Evolutionary conservation across 140 eudicot genomes (phyloP), one percentile per base, ranked within the genome.

Genomic region (Flaveria floridana): DNA sequence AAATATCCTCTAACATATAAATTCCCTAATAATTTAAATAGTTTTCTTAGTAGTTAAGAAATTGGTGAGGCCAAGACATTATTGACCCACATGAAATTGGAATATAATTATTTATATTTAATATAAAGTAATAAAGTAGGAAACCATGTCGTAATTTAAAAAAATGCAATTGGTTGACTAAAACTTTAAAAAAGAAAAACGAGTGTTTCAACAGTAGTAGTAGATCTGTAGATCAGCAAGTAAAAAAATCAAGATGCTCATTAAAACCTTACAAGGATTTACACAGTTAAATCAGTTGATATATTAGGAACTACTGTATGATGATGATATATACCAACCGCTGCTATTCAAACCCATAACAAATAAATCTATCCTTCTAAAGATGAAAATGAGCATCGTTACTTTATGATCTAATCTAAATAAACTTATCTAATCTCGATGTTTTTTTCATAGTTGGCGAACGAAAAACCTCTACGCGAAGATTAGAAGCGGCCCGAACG

Each of bases 391-490:
- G 73, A 78, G 83, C 86, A 82, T 78, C 83, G 20, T 37, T 68
- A 66, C 76, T 73, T 65, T 76, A 78, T 58, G 76, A 78, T 80
- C 95, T 88, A 87, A 80, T 30, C 95, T 88, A 89, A 42, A 87
- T 85, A 64, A 91, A 95, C 89, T 87, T 86, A 68, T 91, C 97
- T 82, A 95, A 66, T 77, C 88, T 89, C 74, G 68, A 77, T 58
- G 87, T 14, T 62, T 81, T 89, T 61, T 80, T 87, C 3, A 84
- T 83, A 28, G 68, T 77, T 37, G 87, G 79, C 41, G 95, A 86
- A 69, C 91, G 76, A 44, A 95, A 95, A 28, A 78, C 76, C 78
- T 89, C 89, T 52, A 87, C 59, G 18, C 53, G 76, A 69, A 85
- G 76, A 72, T 78, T 79, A 23, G 95, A 84, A 65, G 82, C 71